Evolutionary conservation across 352 stramenopile genomes (phyloP).

Genomic region (Thalassiosira livingstoniorum): DNA sequence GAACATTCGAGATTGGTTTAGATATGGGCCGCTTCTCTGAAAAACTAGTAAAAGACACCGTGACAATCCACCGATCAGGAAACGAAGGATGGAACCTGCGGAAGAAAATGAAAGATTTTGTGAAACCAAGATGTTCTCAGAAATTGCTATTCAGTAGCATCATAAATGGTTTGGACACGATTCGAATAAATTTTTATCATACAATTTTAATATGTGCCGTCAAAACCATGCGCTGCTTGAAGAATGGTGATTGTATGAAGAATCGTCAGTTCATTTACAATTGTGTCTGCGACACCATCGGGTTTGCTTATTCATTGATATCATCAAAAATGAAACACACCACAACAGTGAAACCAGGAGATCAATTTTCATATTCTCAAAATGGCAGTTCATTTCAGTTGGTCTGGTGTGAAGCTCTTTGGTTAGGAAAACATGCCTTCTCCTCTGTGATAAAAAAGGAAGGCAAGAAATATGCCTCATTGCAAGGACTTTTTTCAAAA

Average conservation of each 20-base stretch:
- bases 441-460: slow-evolving; percentile 23
- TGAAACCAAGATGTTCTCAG: slow-evolving; percentile 74
- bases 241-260: slow-evolving; percentile 17
- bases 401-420: slow-evolving; percentile 46
- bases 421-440: slow-evolving; percentile 60
- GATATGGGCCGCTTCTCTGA: slow-evolving; percentile 77
- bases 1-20: slow-evolving; percentile 73
- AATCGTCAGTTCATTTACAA: slow-evolving; percentile 60
- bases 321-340: slow-evolving; percentile 46
- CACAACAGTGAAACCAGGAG: not conserved
- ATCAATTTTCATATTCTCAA: slow-evolving; percentile 6
- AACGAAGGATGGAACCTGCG: slow-evolving; percentile 61
- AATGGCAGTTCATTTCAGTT: slow-evolving; percentile 26
- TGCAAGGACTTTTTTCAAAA: slow-evolving; percentile 41
- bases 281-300: slow-evolving; percentile 62
- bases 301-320: slow-evolving; percentile 64
- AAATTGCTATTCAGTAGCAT: slow-evolving; percentile 76
- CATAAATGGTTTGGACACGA: slow-evolving; percentile 71
- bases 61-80: slow-evolving; percentile 59
- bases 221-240: slow-evolving; percentile 74
- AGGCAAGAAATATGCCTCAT: slow-evolving; percentile 9
- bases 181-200: slow-evolving; percentile 80
- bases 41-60: slow-evolving; percentile 50
- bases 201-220: slow-evolving; percentile 76
- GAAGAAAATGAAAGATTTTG: slow-evolving; percentile 76